A percentile compares a stretch with the other conserved stretches of the same genome.
These are phyloP conservation scores for Pseudogymnoascus destructans DNA, from an alignment of 2,329 filamentous ascomycete species.

Conservation along the genomic window DNA sequence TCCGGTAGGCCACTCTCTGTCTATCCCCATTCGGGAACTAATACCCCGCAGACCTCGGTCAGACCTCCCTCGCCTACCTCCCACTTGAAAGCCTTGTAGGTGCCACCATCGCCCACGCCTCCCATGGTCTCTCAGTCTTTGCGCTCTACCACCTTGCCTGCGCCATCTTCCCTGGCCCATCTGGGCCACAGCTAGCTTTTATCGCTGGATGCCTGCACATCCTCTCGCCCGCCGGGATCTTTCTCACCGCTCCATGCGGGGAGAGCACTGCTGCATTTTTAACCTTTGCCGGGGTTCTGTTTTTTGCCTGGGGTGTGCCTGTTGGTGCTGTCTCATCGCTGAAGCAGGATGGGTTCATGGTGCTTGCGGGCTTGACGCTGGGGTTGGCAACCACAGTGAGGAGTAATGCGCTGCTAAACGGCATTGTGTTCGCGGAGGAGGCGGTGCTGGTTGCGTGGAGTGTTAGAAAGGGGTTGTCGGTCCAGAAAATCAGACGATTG, in stretches of 20 bases:
- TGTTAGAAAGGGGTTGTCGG: conserved; percentile 30
- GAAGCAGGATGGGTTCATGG: conserved; percentile 35
- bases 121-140: conserved; percentile 64
- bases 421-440: conserved; percentile 47
- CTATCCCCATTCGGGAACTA: background rate
- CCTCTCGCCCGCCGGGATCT: conserved; percentile 76
- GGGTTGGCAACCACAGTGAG: conserved; percentile 61
- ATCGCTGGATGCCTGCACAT: conserved; percentile 63
- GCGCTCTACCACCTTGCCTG: conserved; percentile 55
- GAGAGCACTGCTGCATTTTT: conserved; percentile 71
- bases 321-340: background rate
- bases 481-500: conserved; percentile 38
- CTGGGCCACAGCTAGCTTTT: conserved; percentile 41
- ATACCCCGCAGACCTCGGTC: background rate
- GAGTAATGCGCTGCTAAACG: conserved; percentile 77
- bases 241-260: conserved; percentile 74
- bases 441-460: conserved; percentile 43
- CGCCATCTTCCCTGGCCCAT: conserved; percentile 36
- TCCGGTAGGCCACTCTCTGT: conserved; percentile 15
- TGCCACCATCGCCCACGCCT: conserved; percentile 54
- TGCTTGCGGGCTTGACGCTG: conserved; percentile 56
- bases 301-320: conserved; percentile 38
- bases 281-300: conserved; percentile 58
- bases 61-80: conserved; percentile 14
- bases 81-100: conserved; percentile 40